phyloP scores from a whole-genome alignment of 2,329 filamentous ascomycete species.

The Fusarium circinatum region DNA sequence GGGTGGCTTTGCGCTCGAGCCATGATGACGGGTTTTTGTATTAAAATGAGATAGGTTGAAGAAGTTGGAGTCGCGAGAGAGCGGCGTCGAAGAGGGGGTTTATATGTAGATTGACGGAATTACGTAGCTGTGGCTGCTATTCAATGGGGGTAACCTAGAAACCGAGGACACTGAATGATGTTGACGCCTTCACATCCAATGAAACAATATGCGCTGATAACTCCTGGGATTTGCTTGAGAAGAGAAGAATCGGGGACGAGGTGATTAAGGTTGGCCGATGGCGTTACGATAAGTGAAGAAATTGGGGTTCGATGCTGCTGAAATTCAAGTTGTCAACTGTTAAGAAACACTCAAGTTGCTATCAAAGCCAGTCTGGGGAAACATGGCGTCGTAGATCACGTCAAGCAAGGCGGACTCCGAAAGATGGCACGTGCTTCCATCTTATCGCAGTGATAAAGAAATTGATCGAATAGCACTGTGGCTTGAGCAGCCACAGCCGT shows the following conservation, averaged over 20 bases:
- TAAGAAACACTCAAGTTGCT: slow-evolving; percentile 32
- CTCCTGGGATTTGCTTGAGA: neutral
- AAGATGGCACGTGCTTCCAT: slow-evolving; percentile 36
- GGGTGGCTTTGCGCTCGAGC: slow-evolving; percentile 62
- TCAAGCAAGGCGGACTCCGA: slow-evolving; percentile 38
- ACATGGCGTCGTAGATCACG: slow-evolving; percentile 41
- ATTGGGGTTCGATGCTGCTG: slow-evolving; percentile 21
- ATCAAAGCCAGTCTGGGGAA: slow-evolving; percentile 31
- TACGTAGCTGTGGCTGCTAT: slow-evolving; percentile 16
- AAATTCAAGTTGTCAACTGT: slow-evolving; percentile 17
- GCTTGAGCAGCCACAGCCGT: slow-evolving; percentile 3
- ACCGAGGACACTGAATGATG: slow-evolving; percentile 25
- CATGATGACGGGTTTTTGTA: slow-evolving; percentile 54
- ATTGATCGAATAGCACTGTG: neutral
- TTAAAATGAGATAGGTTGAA: neutral
- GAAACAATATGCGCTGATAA: slow-evolving; percentile 23
- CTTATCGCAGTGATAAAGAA: slow-evolving; percentile 42
- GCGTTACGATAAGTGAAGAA: neutral
- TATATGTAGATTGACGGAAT: slow-evolving; percentile 14
- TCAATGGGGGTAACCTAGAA: slow-evolving; percentile 11
- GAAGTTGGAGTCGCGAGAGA: neutral
- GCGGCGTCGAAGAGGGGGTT: neutral
- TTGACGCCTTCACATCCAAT: slow-evolving; percentile 27
- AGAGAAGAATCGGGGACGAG: slow-evolving; percentile 9
- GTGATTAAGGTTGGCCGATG: neutral